Evolutionary conservation across 73 alveolate species (phyloP), one percentile per base, ranked within the genome.

Genomic region (Blepharisma stoltei): DNA sequence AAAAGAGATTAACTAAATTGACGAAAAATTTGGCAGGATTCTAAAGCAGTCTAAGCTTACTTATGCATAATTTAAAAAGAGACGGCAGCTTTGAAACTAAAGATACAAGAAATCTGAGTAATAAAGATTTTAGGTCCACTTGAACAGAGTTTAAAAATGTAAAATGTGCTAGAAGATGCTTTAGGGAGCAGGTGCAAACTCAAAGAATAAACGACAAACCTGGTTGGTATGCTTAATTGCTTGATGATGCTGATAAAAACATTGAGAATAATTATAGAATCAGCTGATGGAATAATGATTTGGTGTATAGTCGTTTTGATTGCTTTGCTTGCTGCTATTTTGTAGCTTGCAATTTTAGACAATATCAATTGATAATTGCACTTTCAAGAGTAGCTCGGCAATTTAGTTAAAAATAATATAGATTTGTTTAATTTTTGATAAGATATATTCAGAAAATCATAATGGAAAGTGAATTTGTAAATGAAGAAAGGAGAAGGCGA

Each of bases 51-150:
- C 0, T 4, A 8, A 18, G 73, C 45, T 60, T 1, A 38, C 14
- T n/a, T 60, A 18, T 1, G 73, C 18, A 25, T 60, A 60, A 60
- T 60, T 60, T 60, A 0, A n/a, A 38, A 20, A 60, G 73, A 25
- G 73, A 60, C 2, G 5, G 73, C 11, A 2, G 49, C 23, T n/a
- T 2, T 8, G 73, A 60, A 25, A 60, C 14, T 60, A 1, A 60
- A 60, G 11, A 11, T 5, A 60, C 73, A 14, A 60, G 46, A 25
- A 60, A 60, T 25, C 23, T 60, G 46, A 60, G 73, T 60, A 60
- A 60, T 60, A 60, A 38, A 25, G 73, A 60, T 25, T 60, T 60
- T 1, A n/a, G 23, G 46, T 14, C 11, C 2, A 47, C 73, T 60
- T 47, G 0, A 25, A 47, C 37, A 25, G 5, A 14, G 73, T 2